Evolutionary conservation across 73 alveolate genomes (phyloP).

Genomic region (Urostyla sp.): DNA sequence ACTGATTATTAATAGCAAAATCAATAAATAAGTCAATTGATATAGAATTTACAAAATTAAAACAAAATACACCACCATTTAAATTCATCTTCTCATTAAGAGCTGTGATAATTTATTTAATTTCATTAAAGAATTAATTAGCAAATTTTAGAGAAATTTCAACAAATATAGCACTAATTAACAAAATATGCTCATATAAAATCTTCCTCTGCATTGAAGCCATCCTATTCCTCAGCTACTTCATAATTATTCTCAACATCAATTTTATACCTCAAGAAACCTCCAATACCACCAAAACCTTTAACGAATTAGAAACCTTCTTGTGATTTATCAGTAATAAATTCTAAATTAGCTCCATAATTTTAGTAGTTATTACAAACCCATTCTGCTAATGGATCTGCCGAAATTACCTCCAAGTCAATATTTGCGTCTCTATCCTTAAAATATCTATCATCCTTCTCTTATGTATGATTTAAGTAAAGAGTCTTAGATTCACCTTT

Average conservation of each 20-base stretch:
- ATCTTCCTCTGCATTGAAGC: slow-evolving; percentile 75
- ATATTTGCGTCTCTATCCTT: slow-evolving; percentile 80
- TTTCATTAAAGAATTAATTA: not conserved
- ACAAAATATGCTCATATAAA: slow-evolving; percentile 48
- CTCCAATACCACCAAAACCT: slow-evolving; percentile 99
- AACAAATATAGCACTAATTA: not conserved
- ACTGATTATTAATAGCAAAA: no score
- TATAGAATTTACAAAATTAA: not conserved
- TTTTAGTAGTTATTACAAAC: slow-evolving; percentile 89
- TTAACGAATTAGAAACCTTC: slow-evolving; percentile 98
- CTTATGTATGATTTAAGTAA: slow-evolving; percentile 65
- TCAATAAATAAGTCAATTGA: not conserved
- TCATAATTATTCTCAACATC: slow-evolving; percentile 77
- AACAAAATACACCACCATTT: no score
- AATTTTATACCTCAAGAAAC: slow-evolving; percentile 96
- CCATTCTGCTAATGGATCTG: slow-evolving; percentile 95
- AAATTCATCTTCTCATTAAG: no score
- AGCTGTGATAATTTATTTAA: not conserved
- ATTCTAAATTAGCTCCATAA: slow-evolving; percentile 94
- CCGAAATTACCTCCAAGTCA: slow-evolving; percentile 87
- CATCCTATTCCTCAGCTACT: slow-evolving; percentile 77
- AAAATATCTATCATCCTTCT: slow-evolving; percentile 79
- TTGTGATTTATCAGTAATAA: slow-evolving; percentile 96
- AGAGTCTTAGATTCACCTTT: slow-evolving; percentile 69
- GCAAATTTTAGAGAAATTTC: not conserved